Percentiles rank a stretch among this genome's conserved stretches.
phyloP scores from a whole-genome alignment of 225 moss, liverwort and hornwort genomes.

The Neckera pumila region DNA sequence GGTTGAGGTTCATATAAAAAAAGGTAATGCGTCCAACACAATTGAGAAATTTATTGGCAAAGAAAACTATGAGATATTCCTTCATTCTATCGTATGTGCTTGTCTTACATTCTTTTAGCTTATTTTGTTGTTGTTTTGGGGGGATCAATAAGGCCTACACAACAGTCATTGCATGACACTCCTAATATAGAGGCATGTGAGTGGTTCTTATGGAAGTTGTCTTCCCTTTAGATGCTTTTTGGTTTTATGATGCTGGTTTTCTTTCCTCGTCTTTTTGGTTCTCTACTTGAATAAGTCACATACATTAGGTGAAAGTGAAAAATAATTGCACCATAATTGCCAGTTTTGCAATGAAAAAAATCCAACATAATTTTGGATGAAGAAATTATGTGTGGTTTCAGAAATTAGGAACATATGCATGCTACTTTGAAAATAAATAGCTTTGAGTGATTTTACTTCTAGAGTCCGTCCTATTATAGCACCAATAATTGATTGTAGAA shows the following conservation, averaged over 20 bases:
- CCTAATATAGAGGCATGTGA: neutral
- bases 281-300: neutral
- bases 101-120: neutral
- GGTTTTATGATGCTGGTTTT: neutral
- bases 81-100: neutral
- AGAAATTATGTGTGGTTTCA: neutral
- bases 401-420: neutral
- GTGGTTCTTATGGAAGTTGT: fast-evolving
- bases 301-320: neutral
- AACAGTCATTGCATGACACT: neutral
- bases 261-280: neutral
- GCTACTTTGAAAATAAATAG: neutral
- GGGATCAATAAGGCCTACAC: fast-evolving
- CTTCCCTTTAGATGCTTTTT: neutral
- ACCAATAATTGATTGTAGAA: no score
- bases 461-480: no score
- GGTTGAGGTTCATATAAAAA: neutral
- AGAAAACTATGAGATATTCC: neutral
- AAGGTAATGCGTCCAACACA: neutral
- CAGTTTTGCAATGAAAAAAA: neutral
- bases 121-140: no score
- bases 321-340: neutral
- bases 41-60: neutral
- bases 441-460: neutral
- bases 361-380: neutral